Base-by-base conservation (phyloP, 2,329 filamentous ascomycete species). In the Tolypocladium cylindrosporum region DNA sequence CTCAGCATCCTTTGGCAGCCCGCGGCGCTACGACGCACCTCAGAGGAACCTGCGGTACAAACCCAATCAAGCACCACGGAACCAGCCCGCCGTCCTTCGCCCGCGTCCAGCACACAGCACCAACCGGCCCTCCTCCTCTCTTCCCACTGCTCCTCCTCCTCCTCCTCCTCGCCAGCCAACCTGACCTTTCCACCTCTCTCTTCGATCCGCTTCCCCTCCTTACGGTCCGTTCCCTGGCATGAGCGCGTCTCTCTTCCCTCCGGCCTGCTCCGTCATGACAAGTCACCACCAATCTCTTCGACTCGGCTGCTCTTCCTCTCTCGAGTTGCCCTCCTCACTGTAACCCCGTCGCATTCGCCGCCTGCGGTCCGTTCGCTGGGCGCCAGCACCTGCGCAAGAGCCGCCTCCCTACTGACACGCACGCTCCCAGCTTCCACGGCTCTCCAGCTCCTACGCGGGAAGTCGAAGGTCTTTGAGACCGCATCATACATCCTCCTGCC, bases 361-460 rank as follows among this genome's bases (percentile, higher is more conserved):
- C 56, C 34, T 36, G 13, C 21, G 10, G 43, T 36, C 54, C n/a
- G n/a, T 16, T 53, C 43, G 53, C 51, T n/a, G 27, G 54, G 36
- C n/a, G 56, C 54, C 54, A 57, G 55, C 60, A 60, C 61, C 61
- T 59, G 60, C 59, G 58, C 61, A 60, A 57, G 52, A 54, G 50
- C 50, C 27, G 55, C 41, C 59, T 66, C 54, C 43, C 51, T 64
- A 66, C 63, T 65, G 63, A 61, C 61, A 62, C 63, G 63, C 68
- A 63, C 66, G 66, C 64, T 67, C 61, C 37, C 37, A 40, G 51
- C 36, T 40, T 40, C 37, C 34, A 37, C 34, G 40, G n/a, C 36
- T 27, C 36, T 7, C 21, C 52, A 27, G 36, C 52, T 40, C 9
- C 13, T 24, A 37, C 24, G 34, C 36, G 21, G 34, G 19, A 11